Base-by-base conservation (phyloP, 176 grass and related monocot genomes). In the Poa pratensis region DNA sequence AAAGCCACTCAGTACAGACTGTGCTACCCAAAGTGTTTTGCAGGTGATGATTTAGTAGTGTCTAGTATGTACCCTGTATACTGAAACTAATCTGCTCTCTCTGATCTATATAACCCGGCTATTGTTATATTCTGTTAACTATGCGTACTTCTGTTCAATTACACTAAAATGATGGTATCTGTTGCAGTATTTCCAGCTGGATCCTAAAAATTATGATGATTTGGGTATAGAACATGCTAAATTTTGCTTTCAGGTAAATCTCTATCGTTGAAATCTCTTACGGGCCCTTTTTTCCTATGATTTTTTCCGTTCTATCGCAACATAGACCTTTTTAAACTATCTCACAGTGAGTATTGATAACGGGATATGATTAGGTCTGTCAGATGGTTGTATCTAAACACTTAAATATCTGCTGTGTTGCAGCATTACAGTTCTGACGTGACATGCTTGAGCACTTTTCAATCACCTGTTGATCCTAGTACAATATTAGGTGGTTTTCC, bases 1-100 rank as follows among this genome's bases (percentile, higher is more conserved):
- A 89, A 98, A 94, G 70, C 96, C 96, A 69, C 93, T 98, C 73
- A 83, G 90, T 66, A 88, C 94, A 58, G 84, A 87, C 69, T 98
- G 96, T 92, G 96, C 96, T 77, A 94, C 93, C 80, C 96, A 98
- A 88, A 98, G 96, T 89, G 75, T 98, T 85, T 81, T 98, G 84
- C 96, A 98, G 96, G 96, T 98, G 75, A 87, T 66, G 40, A 85
- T 87, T 34, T 77, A 78, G 35, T 71, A 72, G 0, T 65, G 40
- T 49, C 39, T 84, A 65, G 30, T 65, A 49, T 74, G 6, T 66
- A 70, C 42, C 48, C 68, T 59, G 71, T 74, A 81, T 87, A 34
- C 65, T 30, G 60, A 66, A 83, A 86, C 40, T 51, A 85, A 81
- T 20, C 66, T 74, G 48, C 6, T 78, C 54, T 78, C 24, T 88